phyloP scores from a whole-genome alignment of 192 early-diverging fungal species.

The Obelidium mucronatum region DNA sequence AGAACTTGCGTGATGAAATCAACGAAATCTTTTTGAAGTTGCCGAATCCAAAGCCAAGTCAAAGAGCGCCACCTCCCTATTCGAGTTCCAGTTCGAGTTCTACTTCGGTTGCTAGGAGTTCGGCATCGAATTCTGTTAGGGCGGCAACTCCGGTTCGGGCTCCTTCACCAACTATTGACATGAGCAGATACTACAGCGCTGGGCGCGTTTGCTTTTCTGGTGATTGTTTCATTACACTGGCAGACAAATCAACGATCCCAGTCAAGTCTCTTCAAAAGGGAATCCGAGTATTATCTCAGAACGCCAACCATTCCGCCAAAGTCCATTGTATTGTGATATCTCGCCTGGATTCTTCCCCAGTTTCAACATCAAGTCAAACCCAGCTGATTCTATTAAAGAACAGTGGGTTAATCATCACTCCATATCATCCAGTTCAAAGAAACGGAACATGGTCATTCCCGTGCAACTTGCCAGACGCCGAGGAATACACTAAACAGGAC shows the following conservation, averaged over 20 bases:
- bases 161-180: too few relatives aligned
- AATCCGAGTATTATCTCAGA: neutral
- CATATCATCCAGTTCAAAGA: slow-evolving; percentile 37
- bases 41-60: slow-evolving; percentile 37
- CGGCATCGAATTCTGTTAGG: too few relatives aligned
- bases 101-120: too few relatives aligned
- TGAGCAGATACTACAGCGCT: slow-evolving; percentile 14
- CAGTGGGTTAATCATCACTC: slow-evolving; percentile 36
- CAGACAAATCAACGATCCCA: neutral
- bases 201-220: slow-evolving; percentile 35
- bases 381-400: slow-evolving; percentile 1
- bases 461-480: neutral
- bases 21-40: slow-evolving; percentile 41
- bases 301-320: neutral
- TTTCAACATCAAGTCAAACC: too few relatives aligned
- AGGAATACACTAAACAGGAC: neutral
- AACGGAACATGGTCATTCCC: slow-evolving; percentile 36
- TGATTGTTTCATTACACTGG: slow-evolving; percentile 12
- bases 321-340: slow-evolving; percentile 31
- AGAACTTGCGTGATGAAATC: slow-evolving; percentile 27
- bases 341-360: neutral
- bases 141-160: neutral
- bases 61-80: neutral
- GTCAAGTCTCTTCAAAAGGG: slow-evolving; percentile 31
- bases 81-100: neutral